Conservation (phyloP, 345 rosid species). For the Iberis pinnata region DNA sequence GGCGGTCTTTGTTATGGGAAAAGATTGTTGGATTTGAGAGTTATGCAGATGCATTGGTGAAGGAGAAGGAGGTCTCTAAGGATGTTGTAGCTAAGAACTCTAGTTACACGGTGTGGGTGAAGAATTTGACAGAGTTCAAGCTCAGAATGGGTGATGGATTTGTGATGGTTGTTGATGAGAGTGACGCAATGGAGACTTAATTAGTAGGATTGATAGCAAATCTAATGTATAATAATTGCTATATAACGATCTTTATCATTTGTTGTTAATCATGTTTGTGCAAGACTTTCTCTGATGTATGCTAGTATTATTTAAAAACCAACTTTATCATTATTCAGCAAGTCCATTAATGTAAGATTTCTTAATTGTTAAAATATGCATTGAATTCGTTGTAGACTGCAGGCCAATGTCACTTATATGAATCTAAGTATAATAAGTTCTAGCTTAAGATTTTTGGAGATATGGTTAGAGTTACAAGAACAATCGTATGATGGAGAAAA, state of each 20-base stretch:
- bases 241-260: neutral
- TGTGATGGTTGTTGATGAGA: slow-evolving; percentile 13
- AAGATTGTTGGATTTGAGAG: slow-evolving; percentile 33
- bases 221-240: slow-evolving; percentile 11
- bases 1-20: slow-evolving; percentile 23
- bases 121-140: slow-evolving; percentile 35
- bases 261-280: slow-evolving; percentile 8
- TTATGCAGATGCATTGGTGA: slow-evolving; percentile 35
- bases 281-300: neutral
- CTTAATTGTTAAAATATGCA: no score
- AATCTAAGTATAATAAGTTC: no score
- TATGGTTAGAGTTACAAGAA: no score
- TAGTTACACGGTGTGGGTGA: slow-evolving; percentile 57
- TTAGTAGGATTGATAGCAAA: neutral
- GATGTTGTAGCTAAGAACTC: slow-evolving; percentile 64
- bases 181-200: slow-evolving; percentile 25
- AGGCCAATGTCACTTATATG: no score
- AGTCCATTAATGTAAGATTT: slow-evolving; percentile 12
- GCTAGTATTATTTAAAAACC: neutral
- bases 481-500: no score
- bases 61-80: slow-evolving; percentile 49
- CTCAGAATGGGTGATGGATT: slow-evolving; percentile 7
- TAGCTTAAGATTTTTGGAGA: no score
- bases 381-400: no score
- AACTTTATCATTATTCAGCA: neutral